Evolutionary conservation across 1,284 basidiomycete genomes (phyloP).

Genomic region (Naganishia albida): DNA sequence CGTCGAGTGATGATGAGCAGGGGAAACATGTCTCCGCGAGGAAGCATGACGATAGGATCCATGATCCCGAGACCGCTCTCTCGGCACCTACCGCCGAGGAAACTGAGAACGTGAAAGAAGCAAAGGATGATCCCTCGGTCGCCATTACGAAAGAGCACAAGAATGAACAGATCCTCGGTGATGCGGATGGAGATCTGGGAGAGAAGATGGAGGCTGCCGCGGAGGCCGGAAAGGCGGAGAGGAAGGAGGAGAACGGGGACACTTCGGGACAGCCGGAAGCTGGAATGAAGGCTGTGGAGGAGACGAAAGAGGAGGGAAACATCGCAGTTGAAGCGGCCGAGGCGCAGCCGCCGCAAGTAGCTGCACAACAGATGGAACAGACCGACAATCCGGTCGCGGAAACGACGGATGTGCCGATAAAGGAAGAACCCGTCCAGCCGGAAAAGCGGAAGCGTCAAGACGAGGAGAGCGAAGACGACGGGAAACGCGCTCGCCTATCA

Average conservation of each 20-base stretch:
- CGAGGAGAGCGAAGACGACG: slow-evolving; percentile 8
- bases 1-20: not conserved
- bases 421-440: not conserved
- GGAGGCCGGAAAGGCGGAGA: slow-evolving; percentile 32
- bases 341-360: slow-evolving; percentile 32
- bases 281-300: slow-evolving; percentile 33
- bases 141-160: slow-evolving; percentile 29
- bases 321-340: slow-evolving; percentile 35
- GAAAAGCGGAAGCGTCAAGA: slow-evolving; percentile 25
- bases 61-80: slow-evolving; percentile 4
- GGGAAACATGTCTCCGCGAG: slow-evolving; percentile 17
- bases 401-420: not conserved
- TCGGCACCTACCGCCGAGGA: not conserved
- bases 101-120: slow-evolving; percentile 8
- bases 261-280: not conserved
- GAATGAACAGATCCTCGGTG: slow-evolving; percentile 35
- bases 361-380: slow-evolving; percentile 12
- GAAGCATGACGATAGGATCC: not conserved
- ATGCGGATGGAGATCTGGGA: slow-evolving; percentile 32
- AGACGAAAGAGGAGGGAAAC: slow-evolving; percentile 39
- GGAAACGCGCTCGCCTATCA: slow-evolving; percentile 17
- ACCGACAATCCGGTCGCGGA: not conserved
- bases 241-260: slow-evolving; percentile 15
- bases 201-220: slow-evolving; percentile 30
- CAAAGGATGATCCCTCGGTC: slow-evolving; percentile 32